Base-by-base conservation (phyloP, 192 early-diverging fungal genomes). In the Coemansia javaensis region DNA sequence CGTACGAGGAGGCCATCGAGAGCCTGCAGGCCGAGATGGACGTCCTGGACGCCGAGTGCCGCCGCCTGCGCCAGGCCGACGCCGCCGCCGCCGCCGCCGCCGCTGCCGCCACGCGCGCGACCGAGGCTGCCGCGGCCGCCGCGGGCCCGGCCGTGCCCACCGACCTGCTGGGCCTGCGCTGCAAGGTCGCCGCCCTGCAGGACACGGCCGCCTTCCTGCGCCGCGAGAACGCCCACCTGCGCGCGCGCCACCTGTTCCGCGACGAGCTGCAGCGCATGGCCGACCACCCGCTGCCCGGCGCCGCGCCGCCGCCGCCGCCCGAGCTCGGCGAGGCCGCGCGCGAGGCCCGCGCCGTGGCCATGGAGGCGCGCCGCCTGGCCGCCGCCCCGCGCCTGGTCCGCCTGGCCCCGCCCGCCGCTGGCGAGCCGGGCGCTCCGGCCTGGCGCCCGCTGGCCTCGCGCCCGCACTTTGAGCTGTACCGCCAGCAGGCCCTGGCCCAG, bases 211-310 rank as follows among this genome's bases (percentile, higher is more conserved):
- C 82, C 12, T 91, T 80, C 54, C 40, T 93, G 50, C 84, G 89
- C 24, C 72, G 78, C 40, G 93, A 96, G 58, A 93, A 93, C 64
- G 78, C 85, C 18, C 81, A 85, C 8, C 52, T 96, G 53, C 90
- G 89, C 46, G 79, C 81, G 7, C 61, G 67, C 17, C 78, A 47
- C 17, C 21, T 63, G 47, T 60, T 35, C 28, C 46, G 25, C 21
- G 53, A 47, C 3, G 50, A 41, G 38, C 10, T 20, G 23, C 33
- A 21, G n/a, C 8, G 44, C 37, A 53, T 61, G 24, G 22, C 27
- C 14, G 31, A 27, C 0, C 35, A 20, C 14, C 62, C 49, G 40
- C 53, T 57, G 17, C 8, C 51, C 20, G 33, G 16, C 12, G 14
- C 16, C 4, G 39, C 44, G 10, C 11, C 13, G 13, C 23, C 32